These are phyloP conservation scores for Inga leiocalycina DNA, from an alignment of 306 rosid species.

Conservation along the genomic window DNA sequence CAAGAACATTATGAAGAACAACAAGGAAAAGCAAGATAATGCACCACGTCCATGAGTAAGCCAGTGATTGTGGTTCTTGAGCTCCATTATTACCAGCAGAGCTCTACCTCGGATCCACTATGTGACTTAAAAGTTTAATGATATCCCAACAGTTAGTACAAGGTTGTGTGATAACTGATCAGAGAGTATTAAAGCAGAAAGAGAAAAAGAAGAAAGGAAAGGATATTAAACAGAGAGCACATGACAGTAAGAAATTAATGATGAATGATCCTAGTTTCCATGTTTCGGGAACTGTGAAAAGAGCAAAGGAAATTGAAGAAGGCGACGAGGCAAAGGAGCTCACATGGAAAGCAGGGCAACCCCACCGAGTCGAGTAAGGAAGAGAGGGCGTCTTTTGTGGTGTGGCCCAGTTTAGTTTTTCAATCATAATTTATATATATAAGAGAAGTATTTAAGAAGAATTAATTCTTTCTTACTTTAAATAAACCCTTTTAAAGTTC, in stretches of 20 bases:
- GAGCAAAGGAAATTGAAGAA: neutral
- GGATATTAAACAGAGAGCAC: slow-evolving; percentile 7
- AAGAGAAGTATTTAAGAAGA: too few species aligned
- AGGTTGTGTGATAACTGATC: neutral
- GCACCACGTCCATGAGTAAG: slow-evolving; percentile 42
- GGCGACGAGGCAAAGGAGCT: neutral
- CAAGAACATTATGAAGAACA: slow-evolving; percentile 49
- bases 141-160: neutral
- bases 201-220: slow-evolving; percentile 6
- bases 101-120: slow-evolving; percentile 43
- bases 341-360: neutral
- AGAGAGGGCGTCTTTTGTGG: neutral
- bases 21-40: slow-evolving; percentile 44
- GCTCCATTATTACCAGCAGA: slow-evolving; percentile 44
- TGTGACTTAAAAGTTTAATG: neutral
- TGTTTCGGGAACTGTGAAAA: slow-evolving; percentile 35
- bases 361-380: slow-evolving; percentile 43
- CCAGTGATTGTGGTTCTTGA: slow-evolving; percentile 33
- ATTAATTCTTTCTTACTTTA: too few species aligned
- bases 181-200: slow-evolving; percentile 20
- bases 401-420: too few species aligned
- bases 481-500: too few species aligned
- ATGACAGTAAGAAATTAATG: neutral
- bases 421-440: too few species aligned
- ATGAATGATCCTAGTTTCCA: neutral